Conservation (phyloP, 805 yeast genomes). For the Starmerella scarabaei region DNA sequence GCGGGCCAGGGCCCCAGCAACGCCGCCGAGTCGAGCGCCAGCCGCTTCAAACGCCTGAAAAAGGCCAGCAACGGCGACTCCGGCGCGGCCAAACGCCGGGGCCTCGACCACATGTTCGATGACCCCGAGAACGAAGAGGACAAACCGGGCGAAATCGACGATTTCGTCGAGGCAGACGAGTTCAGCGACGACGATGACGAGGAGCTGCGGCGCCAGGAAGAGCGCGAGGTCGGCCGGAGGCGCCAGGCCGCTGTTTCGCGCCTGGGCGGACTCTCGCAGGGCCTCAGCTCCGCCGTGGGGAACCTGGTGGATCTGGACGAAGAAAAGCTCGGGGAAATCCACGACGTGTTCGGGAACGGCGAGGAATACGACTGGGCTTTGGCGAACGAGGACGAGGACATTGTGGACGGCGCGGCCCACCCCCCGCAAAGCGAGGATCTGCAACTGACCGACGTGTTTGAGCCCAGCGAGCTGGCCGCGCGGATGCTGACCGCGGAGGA, state of each 20-base stretch:
- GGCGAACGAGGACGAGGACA: constrained; percentile 63
- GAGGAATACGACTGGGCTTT: constrained; percentile 97
- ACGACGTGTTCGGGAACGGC: constrained; percentile 94
- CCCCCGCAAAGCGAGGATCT: constrained; percentile 30
- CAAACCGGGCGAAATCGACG: constrained; percentile 73
- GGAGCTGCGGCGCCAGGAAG: constrained; percentile 46
- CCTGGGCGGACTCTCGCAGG: constrained; percentile 4
- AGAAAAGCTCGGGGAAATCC: constrained; percentile 82
- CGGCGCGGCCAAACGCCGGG: constrained; percentile 11
- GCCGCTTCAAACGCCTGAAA: constrained; percentile 70
- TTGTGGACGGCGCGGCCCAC: constrained; percentile 19
- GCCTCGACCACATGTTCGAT: constrained; percentile 56
- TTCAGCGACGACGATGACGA: constrained; percentile 56
- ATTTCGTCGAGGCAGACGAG: constrained; percentile 94
- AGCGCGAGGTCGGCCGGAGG: constrained; percentile 30
- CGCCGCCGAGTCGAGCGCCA: constrained; percentile 26
- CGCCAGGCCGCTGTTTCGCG: constrained; percentile 5
- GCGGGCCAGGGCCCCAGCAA: constrained; percentile 27
- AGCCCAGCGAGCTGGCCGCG: constrained; percentile 82
- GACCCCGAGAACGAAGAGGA: constrained; percentile 37
- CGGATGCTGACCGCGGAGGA: constrained; percentile 87
- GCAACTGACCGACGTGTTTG: constrained; percentile 79
- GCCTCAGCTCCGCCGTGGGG: constrained; percentile 18
- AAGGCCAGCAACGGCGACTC: constrained; percentile 40
- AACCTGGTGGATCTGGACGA: constrained; percentile 50